Conservation (phyloP, 1,284 basidiomycete species). For the Thecaphora thlaspeos region DNA sequence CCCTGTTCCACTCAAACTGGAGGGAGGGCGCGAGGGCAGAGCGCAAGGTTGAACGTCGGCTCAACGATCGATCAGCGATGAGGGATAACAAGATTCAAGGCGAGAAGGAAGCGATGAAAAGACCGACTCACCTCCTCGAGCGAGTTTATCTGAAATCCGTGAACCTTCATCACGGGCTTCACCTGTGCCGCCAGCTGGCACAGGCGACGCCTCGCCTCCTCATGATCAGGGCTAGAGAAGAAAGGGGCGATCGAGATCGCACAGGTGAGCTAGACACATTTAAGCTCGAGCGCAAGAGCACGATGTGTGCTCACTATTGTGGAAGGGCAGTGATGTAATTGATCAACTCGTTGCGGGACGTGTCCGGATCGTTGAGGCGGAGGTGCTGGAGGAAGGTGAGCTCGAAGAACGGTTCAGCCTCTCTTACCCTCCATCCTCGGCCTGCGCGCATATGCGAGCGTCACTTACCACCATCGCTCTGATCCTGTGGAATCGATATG, state of each 20-base stretch:
- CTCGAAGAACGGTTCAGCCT: too few species aligned
- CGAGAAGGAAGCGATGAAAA: too few species aligned
- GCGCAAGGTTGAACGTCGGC: too few species aligned
- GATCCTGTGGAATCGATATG: too few species aligned
- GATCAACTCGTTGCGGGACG: conserved; percentile 40
- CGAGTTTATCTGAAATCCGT: conserved; percentile 45
- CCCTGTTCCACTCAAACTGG: conserved; percentile 37
- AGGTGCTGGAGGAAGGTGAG: conserved; percentile 11
- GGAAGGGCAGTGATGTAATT: conserved; percentile 43
- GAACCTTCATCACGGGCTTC: conserved; percentile 43
- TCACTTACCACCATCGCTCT: too few species aligned
- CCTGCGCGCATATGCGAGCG: too few species aligned
- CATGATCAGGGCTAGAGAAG: conserved; percentile 8
- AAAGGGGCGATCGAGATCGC: background rate
- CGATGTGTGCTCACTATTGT: conserved; percentile 7
- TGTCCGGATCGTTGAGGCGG: conserved; percentile 42
- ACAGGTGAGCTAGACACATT: background rate
- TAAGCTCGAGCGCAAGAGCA: background rate
- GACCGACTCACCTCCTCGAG: conserved; percentile 29
- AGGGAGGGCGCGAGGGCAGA: background rate
- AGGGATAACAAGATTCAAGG: too few species aligned
- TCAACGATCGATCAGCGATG: too few species aligned
- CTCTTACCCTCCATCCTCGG: too few species aligned
- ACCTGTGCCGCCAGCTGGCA: conserved; percentile 41
- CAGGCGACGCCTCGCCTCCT: conserved; percentile 28